These are phyloP conservation scores for Myxozyma neotropica DNA, from an alignment of 805 yeast genomes.

Conservation along the genomic window DNA sequence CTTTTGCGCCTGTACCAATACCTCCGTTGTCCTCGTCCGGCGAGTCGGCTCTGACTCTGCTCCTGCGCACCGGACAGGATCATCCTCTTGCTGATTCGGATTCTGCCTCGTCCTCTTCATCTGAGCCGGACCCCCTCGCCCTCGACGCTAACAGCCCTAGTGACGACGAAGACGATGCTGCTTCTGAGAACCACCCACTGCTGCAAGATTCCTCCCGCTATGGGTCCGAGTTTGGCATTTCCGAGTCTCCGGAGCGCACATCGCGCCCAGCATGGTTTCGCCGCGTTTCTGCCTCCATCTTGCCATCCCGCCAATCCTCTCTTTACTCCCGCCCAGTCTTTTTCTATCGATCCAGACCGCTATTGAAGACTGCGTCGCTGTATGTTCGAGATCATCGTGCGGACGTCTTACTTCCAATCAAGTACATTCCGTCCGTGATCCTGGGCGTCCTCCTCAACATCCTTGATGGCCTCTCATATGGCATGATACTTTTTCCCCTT, in stretches of 20 bases:
- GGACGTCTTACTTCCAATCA: slow-evolving; percentile 7
- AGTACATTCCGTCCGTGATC: slow-evolving; percentile 73
- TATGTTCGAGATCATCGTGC: background rate
- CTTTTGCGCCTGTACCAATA: slow-evolving; percentile 9
- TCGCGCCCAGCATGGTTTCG: background rate
- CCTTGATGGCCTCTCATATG: slow-evolving; percentile 91
- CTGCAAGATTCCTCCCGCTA: background rate
- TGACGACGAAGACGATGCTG: background rate
- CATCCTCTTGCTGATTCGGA: slow-evolving; percentile 8
- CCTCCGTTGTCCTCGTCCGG: slow-evolving; percentile 22
- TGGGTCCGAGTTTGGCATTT: slow-evolving; percentile 6
- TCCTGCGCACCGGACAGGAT: slow-evolving; percentile 11
- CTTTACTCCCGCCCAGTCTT: background rate
- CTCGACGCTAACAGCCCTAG: background rate
- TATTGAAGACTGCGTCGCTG: background rate
- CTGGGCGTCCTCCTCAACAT: slow-evolving; percentile 84
- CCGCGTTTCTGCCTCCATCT: background rate
- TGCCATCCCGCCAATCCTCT: background rate
- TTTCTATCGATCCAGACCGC: background rate
- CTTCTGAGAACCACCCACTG: slow-evolving; percentile 5
- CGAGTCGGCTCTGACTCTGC: slow-evolving; percentile 17
- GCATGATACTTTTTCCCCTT: slow-evolving; percentile 95
- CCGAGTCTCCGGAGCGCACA: background rate
- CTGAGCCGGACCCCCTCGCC: background rate
- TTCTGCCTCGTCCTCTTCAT: background rate